These are phyloP conservation scores for Colletotrichum kahawae DNA, from an alignment of 2,329 filamentous ascomycete genomes.

Conservation along the genomic window DNA sequence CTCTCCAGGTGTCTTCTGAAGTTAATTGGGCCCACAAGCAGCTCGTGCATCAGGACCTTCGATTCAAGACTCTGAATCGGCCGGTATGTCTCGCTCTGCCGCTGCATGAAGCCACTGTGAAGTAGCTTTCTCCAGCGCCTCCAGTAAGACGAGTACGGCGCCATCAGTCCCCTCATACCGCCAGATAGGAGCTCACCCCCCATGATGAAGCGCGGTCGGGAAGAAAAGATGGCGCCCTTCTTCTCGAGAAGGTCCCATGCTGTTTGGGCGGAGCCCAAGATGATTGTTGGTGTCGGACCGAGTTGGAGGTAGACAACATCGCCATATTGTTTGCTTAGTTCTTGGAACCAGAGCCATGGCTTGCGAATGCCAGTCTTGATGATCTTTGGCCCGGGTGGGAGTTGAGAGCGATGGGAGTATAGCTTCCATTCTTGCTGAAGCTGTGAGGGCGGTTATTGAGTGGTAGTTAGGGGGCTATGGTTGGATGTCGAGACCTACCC, in stretches of 20 bases:
- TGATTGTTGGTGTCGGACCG: slow-evolving; percentile 45
- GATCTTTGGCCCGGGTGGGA: slow-evolving; percentile 41
- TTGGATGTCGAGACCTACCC: slow-evolving; percentile 21
- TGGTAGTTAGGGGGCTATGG: background rate
- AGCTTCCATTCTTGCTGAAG: slow-evolving; percentile 42
- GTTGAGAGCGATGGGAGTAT: slow-evolving; percentile 39
- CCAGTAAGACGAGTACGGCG: slow-evolving; percentile 47
- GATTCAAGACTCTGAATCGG: slow-evolving; percentile 46
- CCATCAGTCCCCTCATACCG: slow-evolving; percentile 47
- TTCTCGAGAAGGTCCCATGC: slow-evolving; percentile 50
- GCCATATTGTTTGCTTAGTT: slow-evolving; percentile 41
- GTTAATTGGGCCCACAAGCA: slow-evolving; percentile 31
- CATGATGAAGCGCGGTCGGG: slow-evolving; percentile 50
- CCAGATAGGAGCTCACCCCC: slow-evolving; percentile 46
- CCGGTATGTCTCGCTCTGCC: slow-evolving; percentile 46
- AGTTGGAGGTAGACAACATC: slow-evolving; percentile 48
- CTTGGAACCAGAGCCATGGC: slow-evolving; percentile 48
- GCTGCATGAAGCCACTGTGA: slow-evolving; percentile 48
- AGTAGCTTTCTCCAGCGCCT: slow-evolving; percentile 47
- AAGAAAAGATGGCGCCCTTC: slow-evolving; percentile 47
- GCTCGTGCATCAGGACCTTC: slow-evolving; percentile 42
- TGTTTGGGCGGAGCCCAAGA: slow-evolving; percentile 45
- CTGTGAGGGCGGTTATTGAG: slow-evolving; percentile 23
- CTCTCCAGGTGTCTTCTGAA: slow-evolving; percentile 39
- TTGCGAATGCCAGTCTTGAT: slow-evolving; percentile 42